A percentile compares a stretch with the other conserved stretches of the same genome.
These are phyloP conservation scores for Aspergillus unguis DNA, from an alignment of 2,329 filamentous ascomycete genomes.

Conservation along the genomic window DNA sequence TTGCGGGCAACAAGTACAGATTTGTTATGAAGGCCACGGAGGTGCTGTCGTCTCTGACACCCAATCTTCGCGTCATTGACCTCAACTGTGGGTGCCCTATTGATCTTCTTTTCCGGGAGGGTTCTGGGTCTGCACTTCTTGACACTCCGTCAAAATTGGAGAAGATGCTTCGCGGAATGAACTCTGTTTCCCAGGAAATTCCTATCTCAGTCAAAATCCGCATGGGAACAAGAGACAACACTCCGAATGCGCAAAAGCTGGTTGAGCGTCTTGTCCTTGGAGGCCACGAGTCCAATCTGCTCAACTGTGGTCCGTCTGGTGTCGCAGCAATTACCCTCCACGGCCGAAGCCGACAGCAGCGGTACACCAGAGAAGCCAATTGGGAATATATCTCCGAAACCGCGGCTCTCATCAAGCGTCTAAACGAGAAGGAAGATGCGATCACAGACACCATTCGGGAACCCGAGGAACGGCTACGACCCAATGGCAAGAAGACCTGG, in stretches of 20 bases:
- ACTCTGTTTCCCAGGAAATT: conserved; percentile 80
- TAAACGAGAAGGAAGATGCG: conserved; percentile 66
- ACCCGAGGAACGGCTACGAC: conserved; percentile 69
- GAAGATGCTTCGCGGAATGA: conserved; percentile 95
- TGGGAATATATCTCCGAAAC: conserved; percentile 94
- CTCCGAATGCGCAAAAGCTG: conserved; percentile 75
- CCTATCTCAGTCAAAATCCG: conserved; percentile 94
- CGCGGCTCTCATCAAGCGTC: conserved; percentile 74
- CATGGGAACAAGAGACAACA: conserved; percentile 78
- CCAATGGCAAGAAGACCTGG: conserved; percentile 71
- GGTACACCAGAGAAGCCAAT: conserved; percentile 88
- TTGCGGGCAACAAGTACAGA: conserved; percentile 90
- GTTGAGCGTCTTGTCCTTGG: conserved; percentile 82
- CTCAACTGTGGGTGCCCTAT: conserved; percentile 97
- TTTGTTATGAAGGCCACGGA: conserved; percentile 85
- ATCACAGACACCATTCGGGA: conserved; percentile 74
- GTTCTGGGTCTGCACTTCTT: conserved; percentile 87
- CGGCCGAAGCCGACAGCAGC: conserved; percentile 87
- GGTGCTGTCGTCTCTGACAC: conserved; percentile 69
- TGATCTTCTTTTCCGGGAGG: conserved; percentile 83
- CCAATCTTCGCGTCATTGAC: conserved; percentile 84
- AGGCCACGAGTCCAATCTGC: conserved; percentile 64
- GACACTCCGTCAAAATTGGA: conserved; percentile 84
- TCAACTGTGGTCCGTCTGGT: conserved; percentile 69
- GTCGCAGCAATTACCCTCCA: conserved; percentile 95